These are phyloP conservation scores for Sporopachydermia quercuum DNA, from an alignment of 805 yeast species.

Conservation along the genomic window DNA sequence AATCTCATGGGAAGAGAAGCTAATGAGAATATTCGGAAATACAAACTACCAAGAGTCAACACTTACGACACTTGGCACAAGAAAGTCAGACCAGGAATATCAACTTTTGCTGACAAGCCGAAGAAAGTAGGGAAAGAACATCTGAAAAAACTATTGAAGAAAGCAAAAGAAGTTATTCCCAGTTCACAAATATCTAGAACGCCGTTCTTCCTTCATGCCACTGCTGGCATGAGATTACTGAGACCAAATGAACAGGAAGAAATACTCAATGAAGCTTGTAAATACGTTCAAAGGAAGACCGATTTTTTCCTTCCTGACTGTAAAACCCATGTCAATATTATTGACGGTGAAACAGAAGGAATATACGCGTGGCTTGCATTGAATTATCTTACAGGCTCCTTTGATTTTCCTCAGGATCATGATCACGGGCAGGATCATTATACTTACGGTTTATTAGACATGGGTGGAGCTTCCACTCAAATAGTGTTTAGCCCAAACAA, in stretches of 20 bases:
- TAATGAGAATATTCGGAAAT: slow-evolving; percentile 1
- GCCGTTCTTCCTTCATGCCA: slow-evolving; percentile 54
- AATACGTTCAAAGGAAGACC: slow-evolving; percentile 30
- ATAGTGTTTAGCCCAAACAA: slow-evolving; percentile 45
- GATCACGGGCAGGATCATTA: slow-evolving; percentile 29
- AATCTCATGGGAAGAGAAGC: too few species aligned
- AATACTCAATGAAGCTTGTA: slow-evolving; percentile 34
- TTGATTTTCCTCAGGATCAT: slow-evolving; percentile 22
- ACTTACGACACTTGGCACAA: slow-evolving; percentile 31
- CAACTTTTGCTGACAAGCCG: slow-evolving; percentile 32
- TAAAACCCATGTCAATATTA: slow-evolving; percentile 37
- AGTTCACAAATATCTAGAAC: slow-evolving; percentile 44
- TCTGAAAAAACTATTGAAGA: slow-evolving; percentile 30
- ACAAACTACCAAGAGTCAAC: slow-evolving; percentile 19
- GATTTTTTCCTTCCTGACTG: slow-evolving; percentile 49
- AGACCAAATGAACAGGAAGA: slow-evolving; percentile 30
- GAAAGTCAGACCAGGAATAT: slow-evolving; percentile 42
- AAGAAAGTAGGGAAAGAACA: slow-evolving; percentile 38
- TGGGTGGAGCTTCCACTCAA: slow-evolving; percentile 57
- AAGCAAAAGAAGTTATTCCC: slow-evolving; percentile 40
- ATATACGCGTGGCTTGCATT: slow-evolving; percentile 52
- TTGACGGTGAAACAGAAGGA: slow-evolving; percentile 55
- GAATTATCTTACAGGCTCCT: slow-evolving; percentile 36
- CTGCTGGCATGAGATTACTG: slow-evolving; percentile 52
- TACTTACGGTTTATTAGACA: slow-evolving; percentile 42